Base-by-base conservation (phyloP, 1,284 basidiomycete genomes). In the Sparassis latifolia region DNA sequence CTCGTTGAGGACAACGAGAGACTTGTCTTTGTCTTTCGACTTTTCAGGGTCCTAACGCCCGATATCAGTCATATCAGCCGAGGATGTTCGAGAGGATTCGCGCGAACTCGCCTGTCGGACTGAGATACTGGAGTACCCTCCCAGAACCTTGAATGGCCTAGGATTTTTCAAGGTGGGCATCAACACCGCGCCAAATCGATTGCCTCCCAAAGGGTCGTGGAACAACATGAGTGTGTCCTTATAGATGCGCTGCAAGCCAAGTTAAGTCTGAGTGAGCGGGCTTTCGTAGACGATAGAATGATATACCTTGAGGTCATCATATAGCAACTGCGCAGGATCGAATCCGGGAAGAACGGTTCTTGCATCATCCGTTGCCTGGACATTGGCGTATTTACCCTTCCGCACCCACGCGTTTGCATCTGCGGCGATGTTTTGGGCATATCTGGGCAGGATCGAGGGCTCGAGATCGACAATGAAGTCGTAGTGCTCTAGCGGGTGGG, bases 381-480 rank as follows among this genome's bases (percentile, higher is more conserved):
- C 67, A 60, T 82, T 81, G 1, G 70, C 74, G 57, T 77, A 82
- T 61, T 74, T 79, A 33, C 69, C 64, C 29, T 59, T 66, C 45
- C 67, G 70, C n/a, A 69, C 66, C 67, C 82, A 76, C 0, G 74
- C 56, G 2, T 62, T 60, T 2, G 68, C 55, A 58, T 84, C 76
- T 1, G 76, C 75, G 6, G 69, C 59, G n/a, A 87, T 58, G 49
- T 80, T 82, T 59, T 89, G 86, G 56, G 74, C 66, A 61, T 92
- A 89, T n/a, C 92, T 82, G 2, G 92, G 80, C 2, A 92, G 68
- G 0, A 78, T 68, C 10, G 70, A 51, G 0, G 83, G 76, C 37
- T 92, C 74, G 20, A 99, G 76, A 51, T 88, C 78, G 35, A 99
- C 74, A 28, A 97, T 59, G 58, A 97, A 80, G 61, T 97, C 89